Percentiles rank a stretch among this genome's conserved stretches.
Evolutionary conservation across 495 filamentous ascomycete genomes (phyloP).

Genomic region (Lophiotrema nucula): DNA sequence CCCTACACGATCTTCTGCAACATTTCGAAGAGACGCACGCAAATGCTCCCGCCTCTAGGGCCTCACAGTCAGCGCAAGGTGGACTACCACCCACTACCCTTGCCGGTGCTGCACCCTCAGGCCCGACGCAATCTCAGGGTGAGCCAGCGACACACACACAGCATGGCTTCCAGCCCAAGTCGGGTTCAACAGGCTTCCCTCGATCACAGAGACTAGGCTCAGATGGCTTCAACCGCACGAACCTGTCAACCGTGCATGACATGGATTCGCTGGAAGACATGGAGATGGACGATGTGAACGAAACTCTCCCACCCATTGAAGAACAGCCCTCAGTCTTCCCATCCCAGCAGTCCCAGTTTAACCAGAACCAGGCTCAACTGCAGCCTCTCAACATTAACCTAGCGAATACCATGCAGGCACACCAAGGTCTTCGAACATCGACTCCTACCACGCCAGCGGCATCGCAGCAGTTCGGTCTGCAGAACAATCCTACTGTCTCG

Average conservation of each 20-base stretch:
- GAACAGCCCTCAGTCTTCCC: constrained; percentile 50
- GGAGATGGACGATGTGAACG: constrained; percentile 82
- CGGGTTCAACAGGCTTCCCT: constrained; percentile 6
- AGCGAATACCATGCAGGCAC: constrained; percentile 56
- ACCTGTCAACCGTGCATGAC: constrained; percentile 56
- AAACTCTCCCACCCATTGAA: constrained; percentile 52
- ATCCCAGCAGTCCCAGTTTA: constrained; percentile 63
- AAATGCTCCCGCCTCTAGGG: constrained; percentile 55
- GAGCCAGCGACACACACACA: constrained; percentile 31
- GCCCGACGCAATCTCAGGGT: constrained; percentile 46
- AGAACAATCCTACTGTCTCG: constrained; percentile 96
- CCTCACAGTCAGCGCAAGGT: constrained; percentile 54
- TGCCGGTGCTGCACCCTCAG: constrained; percentile 31
- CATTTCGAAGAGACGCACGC: constrained; percentile 96
- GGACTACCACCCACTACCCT: constrained; percentile 47
- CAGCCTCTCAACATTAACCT: constrained; percentile 74
- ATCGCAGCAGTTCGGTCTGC: constrained; percentile 61
- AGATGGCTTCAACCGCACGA: constrained; percentile 35
- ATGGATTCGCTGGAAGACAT: constrained; percentile 90
- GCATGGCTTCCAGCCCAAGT: constrained; percentile 25
- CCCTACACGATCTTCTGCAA: constrained; percentile 89
- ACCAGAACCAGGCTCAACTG: constrained; percentile 60
- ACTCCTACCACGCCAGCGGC: constrained; percentile 83
- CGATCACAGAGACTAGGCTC: constrained; percentile 36
- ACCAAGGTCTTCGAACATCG: constrained; percentile 79